Base-by-base conservation (phyloP, 2,329 filamentous ascomycete genomes). In the Alternaria longipes region DNA sequence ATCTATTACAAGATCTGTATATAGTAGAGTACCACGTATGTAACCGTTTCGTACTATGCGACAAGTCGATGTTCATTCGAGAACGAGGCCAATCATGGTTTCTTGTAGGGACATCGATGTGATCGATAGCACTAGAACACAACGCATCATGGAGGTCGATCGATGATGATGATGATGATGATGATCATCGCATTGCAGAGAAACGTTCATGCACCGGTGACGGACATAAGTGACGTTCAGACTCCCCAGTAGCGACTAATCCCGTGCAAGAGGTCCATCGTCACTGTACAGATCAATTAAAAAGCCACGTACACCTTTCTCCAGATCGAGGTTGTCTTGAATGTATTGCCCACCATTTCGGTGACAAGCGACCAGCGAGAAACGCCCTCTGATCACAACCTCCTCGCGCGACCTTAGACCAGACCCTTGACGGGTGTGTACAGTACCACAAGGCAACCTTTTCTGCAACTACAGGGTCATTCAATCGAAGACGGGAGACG, bases 391-490 rank as follows among this genome's bases (percentile, higher is more conserved):
- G 1, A 42, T 24, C 20, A 24, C 40, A 4, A 16, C 8, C 24
- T 22, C 54, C 28, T 6, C 20, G 30, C 32, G 20, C 20, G 32
- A 38, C 20, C 14, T n/a, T 24, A 22, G 30, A 18, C 32, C 18
- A 14, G 5, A 50, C 14, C 14, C 32, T 38, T 8, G 24, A 16
- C 36, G 36, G n/a, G 16, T n/a, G 16, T 6, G 16, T n/a, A 38
- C 6, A 38, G 34, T 6, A 8, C 16, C 8, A 24, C 8, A 36
- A 7, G 14, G 14, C 14, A 16, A 36, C 3, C 6, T 8, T 22
- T 24, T n/a, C 7, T 49, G 11, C 24, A 41, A 42, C 34, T 56
- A 36, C 53, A 41, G 52, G 40, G 52, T 22, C 57, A 4, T 50
- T 24, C n/a, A 32, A 26, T 28, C 18, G 16, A 34, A 30, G 11